Evolutionary conservation across 1,284 basidiomycete genomes (phyloP).

Genomic region (Trichosporon coremiiforme): DNA sequence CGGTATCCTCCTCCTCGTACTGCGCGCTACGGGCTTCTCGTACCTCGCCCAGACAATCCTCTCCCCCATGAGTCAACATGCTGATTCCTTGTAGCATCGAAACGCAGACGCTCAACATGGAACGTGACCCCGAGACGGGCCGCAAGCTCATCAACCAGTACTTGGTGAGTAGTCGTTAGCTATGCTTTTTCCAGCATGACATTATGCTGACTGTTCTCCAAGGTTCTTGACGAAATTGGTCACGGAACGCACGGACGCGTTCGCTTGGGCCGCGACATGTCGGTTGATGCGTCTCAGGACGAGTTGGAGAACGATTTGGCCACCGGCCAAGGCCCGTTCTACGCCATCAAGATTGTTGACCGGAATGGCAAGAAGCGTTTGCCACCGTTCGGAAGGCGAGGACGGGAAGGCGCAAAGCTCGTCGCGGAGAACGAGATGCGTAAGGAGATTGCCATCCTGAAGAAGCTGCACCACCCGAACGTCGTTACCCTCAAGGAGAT

Average conservation of each 20-base stretch:
- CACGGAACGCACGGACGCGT: slow-evolving; percentile 81
- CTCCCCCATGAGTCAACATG: background rate
- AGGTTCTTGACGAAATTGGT: slow-evolving; percentile 67
- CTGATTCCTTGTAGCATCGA: slow-evolving; percentile 57
- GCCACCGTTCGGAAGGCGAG: slow-evolving; percentile 29
- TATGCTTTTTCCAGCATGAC: background rate
- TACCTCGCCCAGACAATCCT: background rate
- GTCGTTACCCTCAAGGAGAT: slow-evolving; percentile 91
- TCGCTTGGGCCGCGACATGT: slow-evolving; percentile 67
- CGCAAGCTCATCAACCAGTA: slow-evolving; percentile 75
- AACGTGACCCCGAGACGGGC: slow-evolving; percentile 54
- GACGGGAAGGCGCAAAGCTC: slow-evolving; percentile 60
- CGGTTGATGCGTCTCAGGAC: slow-evolving; percentile 35
- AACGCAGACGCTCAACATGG: slow-evolving; percentile 60
- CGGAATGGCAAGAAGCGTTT: slow-evolving; percentile 63
- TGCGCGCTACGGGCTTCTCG: background rate
- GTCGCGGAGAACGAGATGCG: slow-evolving; percentile 60
- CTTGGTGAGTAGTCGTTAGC: slow-evolving; percentile 52
- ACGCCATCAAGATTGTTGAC: slow-evolving; percentile 75
- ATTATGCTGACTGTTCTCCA: background rate
- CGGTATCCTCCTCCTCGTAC: background rate
- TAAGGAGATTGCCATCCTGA: slow-evolving; percentile 97
- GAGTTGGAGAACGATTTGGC: slow-evolving; percentile 31
- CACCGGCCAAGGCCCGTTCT: slow-evolving; percentile 28
- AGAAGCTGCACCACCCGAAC: slow-evolving; percentile 88